Evolutionary conservation across 148 eudicot genomes (phyloP).

Genomic region (Polygonum maritimum): DNA sequence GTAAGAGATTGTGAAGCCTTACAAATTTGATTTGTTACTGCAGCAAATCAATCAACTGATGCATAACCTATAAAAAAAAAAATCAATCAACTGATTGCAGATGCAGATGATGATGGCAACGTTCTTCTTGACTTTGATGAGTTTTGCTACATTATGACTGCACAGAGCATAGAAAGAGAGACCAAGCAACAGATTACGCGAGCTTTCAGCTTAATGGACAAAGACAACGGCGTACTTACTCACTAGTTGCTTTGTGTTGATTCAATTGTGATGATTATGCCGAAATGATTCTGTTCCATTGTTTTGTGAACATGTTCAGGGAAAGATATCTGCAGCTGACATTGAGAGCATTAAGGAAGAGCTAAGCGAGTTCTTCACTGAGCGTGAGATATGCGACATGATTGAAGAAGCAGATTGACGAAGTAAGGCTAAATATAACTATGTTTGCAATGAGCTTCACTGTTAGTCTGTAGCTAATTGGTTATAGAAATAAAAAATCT

Average conservation of each 20-base stretch:
- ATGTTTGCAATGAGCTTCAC: neutral
- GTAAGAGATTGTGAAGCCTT: too few species aligned
- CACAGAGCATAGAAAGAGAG: slow-evolving; percentile 90
- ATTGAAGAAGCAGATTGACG: slow-evolving; percentile 10
- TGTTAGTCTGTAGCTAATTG: neutral
- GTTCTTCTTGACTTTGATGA: slow-evolving; percentile 95
- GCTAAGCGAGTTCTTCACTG: slow-evolving; percentile 11
- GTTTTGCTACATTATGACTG: slow-evolving; percentile 92
- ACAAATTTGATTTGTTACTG: slow-evolving; percentile 1
- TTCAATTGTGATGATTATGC: neutral
- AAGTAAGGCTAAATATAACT: neutral
- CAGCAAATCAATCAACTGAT: slow-evolving; percentile 52
- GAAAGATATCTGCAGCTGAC: slow-evolving; percentile 15
- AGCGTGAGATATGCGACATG: slow-evolving; percentile 10
- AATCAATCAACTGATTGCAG: slow-evolving; percentile 64
- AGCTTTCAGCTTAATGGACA: slow-evolving; percentile 87
- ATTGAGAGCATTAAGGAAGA: slow-evolving; percentile 4
- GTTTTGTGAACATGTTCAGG: neutral
- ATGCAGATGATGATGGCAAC: slow-evolving; percentile 96
- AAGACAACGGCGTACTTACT: slow-evolving; percentile 51
- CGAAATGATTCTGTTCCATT: neutral
- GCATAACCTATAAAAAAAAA: too few species aligned
- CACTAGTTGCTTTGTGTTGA: neutral
- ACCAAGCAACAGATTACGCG: slow-evolving; percentile 79
- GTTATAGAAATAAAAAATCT: too few species aligned